Evolutionary conservation across 371 early-diverging fungal genomes (phyloP), one percentile per base, ranked within the genome.

Genomic region (Parasitella parasitica): DNA sequence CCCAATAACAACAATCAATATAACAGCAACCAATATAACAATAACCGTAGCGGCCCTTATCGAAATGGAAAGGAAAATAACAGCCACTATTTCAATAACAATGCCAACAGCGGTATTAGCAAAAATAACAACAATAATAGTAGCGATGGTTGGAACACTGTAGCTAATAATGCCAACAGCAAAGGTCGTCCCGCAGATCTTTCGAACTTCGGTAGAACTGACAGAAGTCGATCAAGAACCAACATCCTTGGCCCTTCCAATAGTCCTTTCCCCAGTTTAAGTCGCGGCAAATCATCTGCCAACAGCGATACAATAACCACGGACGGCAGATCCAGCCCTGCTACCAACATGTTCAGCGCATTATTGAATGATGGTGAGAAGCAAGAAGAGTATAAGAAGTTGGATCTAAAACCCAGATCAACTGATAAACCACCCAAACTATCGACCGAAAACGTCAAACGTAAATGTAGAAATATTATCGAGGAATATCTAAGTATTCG

Each of bases 201-300:
- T 37, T 79, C 89, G 30, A 81, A 83, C 54, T 94, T 95, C 74
- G 96, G 96, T 37, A 87, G 93, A 64, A 70, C 90, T 0, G 77
- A 84, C 49, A 84, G 90, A 58, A 81, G 88, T 68, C 86, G 88
- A 73, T 62, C 76, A 12, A 73, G 75, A 26, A 72, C 69, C 20
- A 72, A 79, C 43, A 80, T 80, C 34, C 79, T 88, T 41, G 88
- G 87, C 37, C 89, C 89, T 32, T 72, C 82, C 15, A 74, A 80
- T 39, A 79, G 79, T 64, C 84, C 88, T 20, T 88, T 92, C 69
- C 82, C 78, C 16, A 74, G 68, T 30, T 59, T 80, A 54, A 69
- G 57, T 16, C 66, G 77, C 3, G 66, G 63, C 9, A 72, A 77
- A 27, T 59, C 69, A 7, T 64, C 67, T 34, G 43, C 55, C 12